Base-by-base conservation (phyloP, 257 asterid species). In the Solanum lycopersicoides region DNA sequence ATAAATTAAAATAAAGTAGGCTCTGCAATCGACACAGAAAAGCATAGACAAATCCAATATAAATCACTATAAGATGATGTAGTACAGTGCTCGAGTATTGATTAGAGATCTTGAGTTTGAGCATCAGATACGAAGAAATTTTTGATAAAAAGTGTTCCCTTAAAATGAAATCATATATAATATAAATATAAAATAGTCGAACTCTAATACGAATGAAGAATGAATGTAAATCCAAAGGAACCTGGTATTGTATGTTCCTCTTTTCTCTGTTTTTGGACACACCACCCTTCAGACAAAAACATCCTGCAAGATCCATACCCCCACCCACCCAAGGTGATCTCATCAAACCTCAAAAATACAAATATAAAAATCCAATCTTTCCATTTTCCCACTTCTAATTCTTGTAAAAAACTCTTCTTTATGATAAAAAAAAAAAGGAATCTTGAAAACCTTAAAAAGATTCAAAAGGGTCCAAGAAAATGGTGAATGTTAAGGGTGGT, bases 401-500 rank as follows among this genome's bases (percentile, higher is more conserved):
- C 77, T 56, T 76, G 71, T 86, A 88, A 47, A 2, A 20, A 50
- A 80, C 20, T 80, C 68, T 30, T 47, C 44, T 50, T 47, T 41
- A 41, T 76, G 83, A 76, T 76, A 28, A 28, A 28, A 28, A 1
- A 76, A 76, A 42, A 6, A 18, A 47, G 6, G 84, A 79, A 25
- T 45, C 69, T 80, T 47, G 85, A 18, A 47, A 80, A 34, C 5
- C 89, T 71, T 87, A 11, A 75, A 42, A 63, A 59, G 28, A 53
- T 13, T 5, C 56, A 56, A 59, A 12, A 66, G 32, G 30, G 9
- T 59, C 20, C 63, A 12, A 84, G 79, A 76, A 82, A 79, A 92
- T 93, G 94, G 90, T 42, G 87, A 84, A 74, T 34, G 66, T 94
- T 87, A 94, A 93, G 85, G 89, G 82, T 16, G 98, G 98, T 12